Base-by-base conservation (phyloP, 2,329 filamentous ascomycete genomes). In the Phialophora verrucosa region DNA sequence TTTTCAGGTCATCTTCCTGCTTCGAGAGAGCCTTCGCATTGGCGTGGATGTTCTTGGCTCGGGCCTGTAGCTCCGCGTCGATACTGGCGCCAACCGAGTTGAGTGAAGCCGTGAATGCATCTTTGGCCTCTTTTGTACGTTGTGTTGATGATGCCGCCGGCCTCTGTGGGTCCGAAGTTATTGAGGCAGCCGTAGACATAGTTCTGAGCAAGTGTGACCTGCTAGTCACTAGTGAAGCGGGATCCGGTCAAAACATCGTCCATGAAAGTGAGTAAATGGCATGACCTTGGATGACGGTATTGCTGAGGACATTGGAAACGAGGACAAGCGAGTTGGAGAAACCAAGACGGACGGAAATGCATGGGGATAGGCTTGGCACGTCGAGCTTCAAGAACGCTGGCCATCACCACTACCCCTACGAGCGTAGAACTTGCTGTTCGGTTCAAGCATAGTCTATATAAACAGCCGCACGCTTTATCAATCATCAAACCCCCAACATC, bases 31-130 rank as follows among this genome's bases (percentile, higher is more conserved):
- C 82, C 6, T 77, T 74, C 14, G 82, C 78, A 73, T 88, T 88
- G 51, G 78, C 74, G 74, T 87, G 84, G n/a, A 89, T 80, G 64
- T 83, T 83, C 53, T 80, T 77, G 23, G 85, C 85, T 62, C 85
- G 83, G 57, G 80, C 79, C 68, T 83, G 83, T 58, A 88, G 80
- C 55, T 84, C 81, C 20, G 79, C 74, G 71, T 86, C 83, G 71
- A 87, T 80, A 60, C 79, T 82, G 76, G 74, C 78, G 75, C 78
- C 80, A 58, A 78, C 78, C 57, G 76, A 78, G 69, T 75, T 76
- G 5, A 82, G 77, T 5, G 80, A 80, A 56, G 78, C 80, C 12
- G 75, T 78, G 73, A 82, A 82, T 27, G 80, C 80, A 31, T 77
- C 72, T 66, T 75, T 74, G 50, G 80, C 80, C 77, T 82, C 80